Conservation (phyloP, 331 rosid species). For the Quercus phellos region DNA sequence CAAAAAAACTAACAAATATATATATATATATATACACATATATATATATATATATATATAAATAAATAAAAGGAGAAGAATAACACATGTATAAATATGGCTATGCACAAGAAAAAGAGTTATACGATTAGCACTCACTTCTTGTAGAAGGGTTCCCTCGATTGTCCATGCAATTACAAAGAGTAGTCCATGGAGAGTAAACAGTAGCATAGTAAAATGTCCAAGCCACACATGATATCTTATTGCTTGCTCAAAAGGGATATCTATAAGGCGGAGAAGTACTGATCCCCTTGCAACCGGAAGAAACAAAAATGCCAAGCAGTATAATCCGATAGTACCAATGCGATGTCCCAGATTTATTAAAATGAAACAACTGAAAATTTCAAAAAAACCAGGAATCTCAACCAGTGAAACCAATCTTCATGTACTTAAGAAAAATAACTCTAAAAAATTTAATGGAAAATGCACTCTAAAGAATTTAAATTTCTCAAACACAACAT, state of each 20-base stretch:
- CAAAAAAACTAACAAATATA: not conserved
- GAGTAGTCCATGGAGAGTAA: slow-evolving; percentile 75
- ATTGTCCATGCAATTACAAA: slow-evolving; percentile 57
- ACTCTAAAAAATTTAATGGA: too few species aligned
- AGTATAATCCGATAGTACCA: slow-evolving; percentile 60
- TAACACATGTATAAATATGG: not conserved
- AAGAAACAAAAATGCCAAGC: slow-evolving; percentile 72
- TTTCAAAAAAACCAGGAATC: slow-evolving; percentile 6
- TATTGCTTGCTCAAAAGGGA: slow-evolving; percentile 91
- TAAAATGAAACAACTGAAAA: slow-evolving; percentile 50
- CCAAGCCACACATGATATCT: slow-evolving; percentile 94
- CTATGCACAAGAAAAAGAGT: slow-evolving; percentile 16
- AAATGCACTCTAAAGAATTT: too few species aligned
- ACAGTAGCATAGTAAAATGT: slow-evolving; percentile 79
- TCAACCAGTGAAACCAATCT: slow-evolving; percentile 14
- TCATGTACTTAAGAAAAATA: not conserved
- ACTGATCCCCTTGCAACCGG: slow-evolving; percentile 89
- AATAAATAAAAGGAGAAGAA: not conserved
- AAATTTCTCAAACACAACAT: too few species aligned
- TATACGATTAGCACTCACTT: slow-evolving; percentile 48
- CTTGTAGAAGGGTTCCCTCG: slow-evolving; percentile 38
- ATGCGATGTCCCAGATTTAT: slow-evolving; percentile 55
- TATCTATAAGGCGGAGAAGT: slow-evolving; percentile 71
- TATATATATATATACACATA: not conserved
- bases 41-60: not conserved